phyloP scores from a whole-genome alignment of 805 yeast species.

The Kodamaea sagamina region DNA sequence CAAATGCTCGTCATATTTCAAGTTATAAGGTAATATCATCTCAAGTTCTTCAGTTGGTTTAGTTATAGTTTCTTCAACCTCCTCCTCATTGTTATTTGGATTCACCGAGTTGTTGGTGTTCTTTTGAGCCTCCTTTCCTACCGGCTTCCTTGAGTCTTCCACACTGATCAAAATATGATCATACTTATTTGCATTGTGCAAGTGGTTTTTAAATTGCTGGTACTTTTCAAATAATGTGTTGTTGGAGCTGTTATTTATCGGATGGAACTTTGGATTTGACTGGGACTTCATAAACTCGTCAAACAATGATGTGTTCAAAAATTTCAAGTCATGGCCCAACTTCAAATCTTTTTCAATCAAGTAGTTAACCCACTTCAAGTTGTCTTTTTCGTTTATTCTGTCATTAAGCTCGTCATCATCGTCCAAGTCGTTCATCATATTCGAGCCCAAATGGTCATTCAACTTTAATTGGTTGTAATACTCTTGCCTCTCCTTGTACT shows the following conservation, averaged over 20 bases:
- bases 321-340: slow-evolving; percentile 41
- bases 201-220: slow-evolving; percentile 24
- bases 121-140: slow-evolving; percentile 5
- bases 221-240: slow-evolving; percentile 18
- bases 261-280: slow-evolving; percentile 32
- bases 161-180: slow-evolving; percentile 32
- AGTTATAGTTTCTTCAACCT: slow-evolving; percentile 10
- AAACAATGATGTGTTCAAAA: slow-evolving; percentile 30
- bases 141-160: slow-evolving; percentile 21
- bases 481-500: slow-evolving; percentile 41
- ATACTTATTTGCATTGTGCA: slow-evolving; percentile 28
- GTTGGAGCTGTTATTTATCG: slow-evolving; percentile 22
- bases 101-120: background rate
- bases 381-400: slow-evolving; percentile 26
- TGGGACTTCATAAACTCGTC: slow-evolving; percentile 30
- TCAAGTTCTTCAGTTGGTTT: slow-evolving; percentile 28
- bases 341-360: slow-evolving; percentile 36
- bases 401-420: slow-evolving; percentile 28
- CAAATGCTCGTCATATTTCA: slow-evolving; percentile 28
- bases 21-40: slow-evolving; percentile 33
- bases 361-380: slow-evolving; percentile 39
- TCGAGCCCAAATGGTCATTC: slow-evolving; percentile 20
- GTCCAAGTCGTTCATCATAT: slow-evolving; percentile 12
- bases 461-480: slow-evolving; percentile 40
- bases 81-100: slow-evolving; percentile 3